These are phyloP conservation scores for Lepiota brunneoincarnata DNA, from an alignment of 768 basidiomycete species.

Conservation along the genomic window DNA sequence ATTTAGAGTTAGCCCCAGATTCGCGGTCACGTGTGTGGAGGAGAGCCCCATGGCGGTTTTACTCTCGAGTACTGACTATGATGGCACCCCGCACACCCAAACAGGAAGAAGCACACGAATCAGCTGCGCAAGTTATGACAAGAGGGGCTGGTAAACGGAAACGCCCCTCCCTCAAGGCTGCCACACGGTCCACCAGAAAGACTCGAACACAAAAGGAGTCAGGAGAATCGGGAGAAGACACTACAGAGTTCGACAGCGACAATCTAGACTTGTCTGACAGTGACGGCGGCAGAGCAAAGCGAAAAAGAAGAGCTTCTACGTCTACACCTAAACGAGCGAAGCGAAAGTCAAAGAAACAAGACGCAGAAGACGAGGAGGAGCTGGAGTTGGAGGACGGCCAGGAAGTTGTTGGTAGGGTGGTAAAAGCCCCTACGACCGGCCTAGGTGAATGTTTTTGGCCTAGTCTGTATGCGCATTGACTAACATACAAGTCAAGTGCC, in stretches of 20 bases:
- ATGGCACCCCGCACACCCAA: no score
- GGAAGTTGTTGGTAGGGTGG: conserved; percentile 70
- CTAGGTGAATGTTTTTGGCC: conserved; percentile 49
- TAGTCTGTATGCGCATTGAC: conserved; percentile 18
- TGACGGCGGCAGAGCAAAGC: conserved; percentile 23
- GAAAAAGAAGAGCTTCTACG: conserved; percentile 20
- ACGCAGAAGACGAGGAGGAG: conserved; percentile 38
- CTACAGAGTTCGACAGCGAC: conserved; percentile 37
- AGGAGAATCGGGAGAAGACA: conserved; percentile 7
- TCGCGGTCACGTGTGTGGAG: no score
- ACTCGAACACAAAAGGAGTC: conserved; percentile 3
- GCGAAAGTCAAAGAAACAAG: conserved; percentile 14
- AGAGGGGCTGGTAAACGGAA: not conserved
- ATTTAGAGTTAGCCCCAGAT: no score
- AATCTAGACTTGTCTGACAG: conserved; percentile 38
- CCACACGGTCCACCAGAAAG: not conserved
- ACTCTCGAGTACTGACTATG: no score
- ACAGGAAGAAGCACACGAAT: no score
- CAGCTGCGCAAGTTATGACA: no score
- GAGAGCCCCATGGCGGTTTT: conserved; percentile 11
- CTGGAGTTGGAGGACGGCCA: conserved; percentile 59
- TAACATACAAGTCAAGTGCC: conserved; percentile 48
- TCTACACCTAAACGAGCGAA: not conserved
- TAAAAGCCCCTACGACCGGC: conserved; percentile 83
- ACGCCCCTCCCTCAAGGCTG: not conserved